Conservation (phyloP, 2,329 filamentous ascomycete genomes). For the Penicillium palitans region DNA sequence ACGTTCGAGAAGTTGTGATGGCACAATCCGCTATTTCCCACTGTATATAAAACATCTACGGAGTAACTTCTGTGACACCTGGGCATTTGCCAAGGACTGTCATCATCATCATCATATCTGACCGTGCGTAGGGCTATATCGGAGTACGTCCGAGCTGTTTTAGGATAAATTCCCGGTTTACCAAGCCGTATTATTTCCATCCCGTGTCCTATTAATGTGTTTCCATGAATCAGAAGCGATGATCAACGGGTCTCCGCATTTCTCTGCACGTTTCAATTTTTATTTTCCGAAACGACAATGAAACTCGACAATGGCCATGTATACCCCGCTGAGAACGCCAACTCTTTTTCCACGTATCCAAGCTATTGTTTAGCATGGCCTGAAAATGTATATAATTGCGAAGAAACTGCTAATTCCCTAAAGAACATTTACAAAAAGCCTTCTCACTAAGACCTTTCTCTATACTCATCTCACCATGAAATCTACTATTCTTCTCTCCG, state of each 20-base stretch:
- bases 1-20: slow-evolving; percentile 78
- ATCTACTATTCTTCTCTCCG: slow-evolving; percentile 19
- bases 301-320: neutral
- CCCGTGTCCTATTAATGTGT: neutral
- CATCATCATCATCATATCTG: neutral
- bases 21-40: neutral
- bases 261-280: slow-evolving; percentile 3
- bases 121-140: neutral
- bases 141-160: neutral
- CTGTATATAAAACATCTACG: neutral
- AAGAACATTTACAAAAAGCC: neutral
- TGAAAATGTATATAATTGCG: neutral
- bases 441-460: neutral
- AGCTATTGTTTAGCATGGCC: neutral
- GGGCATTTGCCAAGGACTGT: neutral
- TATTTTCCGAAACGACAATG: slow-evolving; percentile 13
- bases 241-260: slow-evolving; percentile 12
- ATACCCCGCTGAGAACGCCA: slow-evolving; percentile 4
- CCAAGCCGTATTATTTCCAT: neutral
- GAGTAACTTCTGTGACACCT: neutral
- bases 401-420: neutral
- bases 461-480: slow-evolving; percentile 23
- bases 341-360: slow-evolving; percentile 23
- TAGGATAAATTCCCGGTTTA: neutral
- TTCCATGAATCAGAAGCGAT: slow-evolving; percentile 23